Base-by-base conservation (phyloP, 495 filamentous ascomycete genomes). In the Emericellopsis terricola region DNA sequence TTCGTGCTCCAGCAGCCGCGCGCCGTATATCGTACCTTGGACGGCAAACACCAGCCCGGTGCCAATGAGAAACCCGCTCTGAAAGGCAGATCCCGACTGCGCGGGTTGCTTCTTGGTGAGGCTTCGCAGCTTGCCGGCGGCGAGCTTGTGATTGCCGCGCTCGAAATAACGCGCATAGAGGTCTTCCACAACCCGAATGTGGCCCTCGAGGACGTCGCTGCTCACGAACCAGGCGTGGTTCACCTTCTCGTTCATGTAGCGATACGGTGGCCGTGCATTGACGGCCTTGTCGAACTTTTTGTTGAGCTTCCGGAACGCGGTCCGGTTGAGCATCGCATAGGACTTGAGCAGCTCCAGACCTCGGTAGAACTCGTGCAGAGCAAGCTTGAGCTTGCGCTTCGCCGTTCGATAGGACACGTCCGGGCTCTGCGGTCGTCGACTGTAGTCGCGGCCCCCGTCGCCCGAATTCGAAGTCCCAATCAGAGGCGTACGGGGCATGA, bases 221-320 rank as follows among this genome's bases (percentile, higher is more conserved):
- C 80, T 73, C 13, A 91, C 87, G 48, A 94, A 97, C 63, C 76
- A 81, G 8, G 84, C 69, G 42, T 78, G 78, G 58, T 85, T 85
- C 35, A 96, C 81, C 47, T 83, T 86, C 41, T 94, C 89, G 8
- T 73, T 75, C 81, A 93, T 86, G 48, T 85, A 96, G 20, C 78
- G 66, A 42, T 76, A 65, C 6, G 77, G 68, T 2, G 81, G 79
- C 17, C 75, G 69, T 31, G 83, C 71, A 41, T 87, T 71, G 34
- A 82, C 69, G 4, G 73, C 69, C 53, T 96, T 96, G 59, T 97
- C 86, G 45, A 85, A 94, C 57, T 97, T 97, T 57, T 97, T 97
- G 54, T 89, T 96, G 48, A 97, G 85, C 51, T 97, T 97, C 6
- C 86, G 78, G 39, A 96, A 94, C 1, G 84, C 91, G 2, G 81